Conservation (phyloP, 129 eudicot species). For the Erigeron canadensis region DNA sequence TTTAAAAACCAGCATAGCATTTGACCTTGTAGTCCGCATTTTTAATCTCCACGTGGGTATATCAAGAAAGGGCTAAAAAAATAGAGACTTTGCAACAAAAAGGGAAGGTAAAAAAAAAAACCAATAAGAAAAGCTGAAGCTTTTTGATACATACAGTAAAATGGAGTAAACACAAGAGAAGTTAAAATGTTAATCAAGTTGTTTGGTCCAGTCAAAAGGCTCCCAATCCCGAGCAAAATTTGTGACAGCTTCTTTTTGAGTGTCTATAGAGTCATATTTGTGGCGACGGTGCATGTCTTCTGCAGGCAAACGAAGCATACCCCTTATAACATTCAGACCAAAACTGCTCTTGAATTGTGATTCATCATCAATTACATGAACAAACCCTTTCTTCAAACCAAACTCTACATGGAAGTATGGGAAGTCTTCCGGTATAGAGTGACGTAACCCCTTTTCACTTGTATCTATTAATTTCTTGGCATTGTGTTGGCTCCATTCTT, state of each 20-base stretch:
- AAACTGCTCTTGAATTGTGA: conserved; percentile 63
- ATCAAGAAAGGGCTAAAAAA: too few relatives aligned
- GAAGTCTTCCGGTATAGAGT: conserved; percentile 77
- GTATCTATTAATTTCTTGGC: conserved; percentile 92
- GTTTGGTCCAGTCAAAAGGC: conserved; percentile 96
- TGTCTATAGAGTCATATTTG: conserved; percentile 57
- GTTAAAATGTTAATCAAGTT: conserved; percentile 45
- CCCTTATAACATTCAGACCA: conserved; percentile 79
- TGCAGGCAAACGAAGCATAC: conserved; percentile 69
- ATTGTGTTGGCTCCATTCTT: conserved; percentile 95
- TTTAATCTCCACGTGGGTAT: too few relatives aligned
- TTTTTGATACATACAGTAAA: not conserved
- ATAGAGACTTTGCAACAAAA: too few relatives aligned
- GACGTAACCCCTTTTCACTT: conserved; percentile 75
- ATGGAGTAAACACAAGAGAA: not conserved
- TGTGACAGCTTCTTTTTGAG: conserved; percentile 64
- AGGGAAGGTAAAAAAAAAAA: too few relatives aligned
- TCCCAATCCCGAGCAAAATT: conserved; percentile 66
- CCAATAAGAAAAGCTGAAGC: not conserved
- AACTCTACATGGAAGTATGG: conserved; percentile 94
- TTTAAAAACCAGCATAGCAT: too few relatives aligned
- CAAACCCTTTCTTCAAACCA: conserved; percentile 81
- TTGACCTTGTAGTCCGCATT: too few relatives aligned
- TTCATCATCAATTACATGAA: conserved; percentile 90
- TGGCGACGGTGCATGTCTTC: conserved; percentile 87